Evolutionary conservation across 352 stramenopile species (phyloP).

Genomic region (Phytopythium sindhum): DNA sequence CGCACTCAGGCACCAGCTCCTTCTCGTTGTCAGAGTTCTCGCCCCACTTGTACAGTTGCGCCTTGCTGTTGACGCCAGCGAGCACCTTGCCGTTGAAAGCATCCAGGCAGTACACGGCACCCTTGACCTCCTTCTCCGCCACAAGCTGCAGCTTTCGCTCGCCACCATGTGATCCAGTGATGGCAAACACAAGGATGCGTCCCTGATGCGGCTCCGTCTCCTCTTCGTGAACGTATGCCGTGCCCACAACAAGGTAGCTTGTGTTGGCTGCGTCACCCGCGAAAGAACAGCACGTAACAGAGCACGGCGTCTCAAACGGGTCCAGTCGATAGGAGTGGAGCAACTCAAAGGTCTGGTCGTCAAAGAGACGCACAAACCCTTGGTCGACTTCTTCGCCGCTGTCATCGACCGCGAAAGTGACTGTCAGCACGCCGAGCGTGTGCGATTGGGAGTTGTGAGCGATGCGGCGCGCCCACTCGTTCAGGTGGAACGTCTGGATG

Average conservation of each 20-base stretch:
- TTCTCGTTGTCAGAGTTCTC: slow-evolving; percentile 89
- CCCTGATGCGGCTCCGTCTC: slow-evolving; percentile 95
- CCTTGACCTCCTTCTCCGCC: slow-evolving; percentile 92
- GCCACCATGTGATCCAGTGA: slow-evolving; percentile 65
- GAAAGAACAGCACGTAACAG: slow-evolving; percentile 78
- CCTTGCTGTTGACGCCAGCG: slow-evolving; percentile 94
- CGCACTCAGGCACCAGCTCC: slow-evolving; percentile 89
- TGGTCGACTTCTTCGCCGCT: slow-evolving; percentile 85
- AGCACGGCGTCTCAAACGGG: slow-evolving; percentile 86
- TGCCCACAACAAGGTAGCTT: slow-evolving; percentile 85
- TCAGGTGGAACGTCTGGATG: slow-evolving; percentile 94
- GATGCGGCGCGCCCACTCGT: slow-evolving; percentile 92
- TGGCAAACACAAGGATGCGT: slow-evolving; percentile 92
- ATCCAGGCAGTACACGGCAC: slow-evolving; percentile 95
- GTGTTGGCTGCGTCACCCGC: slow-evolving; percentile 68
- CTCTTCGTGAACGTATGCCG: slow-evolving; percentile 92
- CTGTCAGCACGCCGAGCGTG: slow-evolving; percentile 77
- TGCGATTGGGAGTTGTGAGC: slow-evolving; percentile 79
- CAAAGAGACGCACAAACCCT: slow-evolving; percentile 92
- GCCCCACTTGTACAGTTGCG: slow-evolving; percentile 90
- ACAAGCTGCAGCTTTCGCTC: slow-evolving; percentile 88
- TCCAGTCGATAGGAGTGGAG: slow-evolving; percentile 86
- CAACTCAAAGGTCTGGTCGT: slow-evolving; percentile 96
- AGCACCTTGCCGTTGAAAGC: slow-evolving; percentile 94
- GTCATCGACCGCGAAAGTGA: slow-evolving; percentile 81